Percentiles rank a stretch among this genome's conserved stretches.
These are phyloP conservation scores for Uncinocarpus reesii DNA, from an alignment of 2,329 filamentous ascomycete species.

Conservation along the genomic window DNA sequence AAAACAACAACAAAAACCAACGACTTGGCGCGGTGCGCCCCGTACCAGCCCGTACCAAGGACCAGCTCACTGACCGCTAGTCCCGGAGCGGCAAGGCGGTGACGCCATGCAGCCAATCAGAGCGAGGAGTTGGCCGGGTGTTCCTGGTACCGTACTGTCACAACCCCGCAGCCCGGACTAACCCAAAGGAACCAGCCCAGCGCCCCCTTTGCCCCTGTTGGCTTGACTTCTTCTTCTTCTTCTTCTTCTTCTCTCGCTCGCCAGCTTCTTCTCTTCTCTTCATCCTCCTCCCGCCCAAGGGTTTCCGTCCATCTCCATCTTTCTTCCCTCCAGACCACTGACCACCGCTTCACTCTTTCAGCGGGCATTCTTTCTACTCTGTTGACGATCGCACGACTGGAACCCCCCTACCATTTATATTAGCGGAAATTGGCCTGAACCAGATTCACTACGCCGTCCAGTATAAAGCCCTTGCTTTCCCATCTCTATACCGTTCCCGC, in stretches of 20 bases:
- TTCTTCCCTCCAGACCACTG: constrained; percentile 13
- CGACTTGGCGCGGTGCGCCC: too few relatives aligned
- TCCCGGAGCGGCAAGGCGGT: background rate
- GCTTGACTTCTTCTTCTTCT: constrained; percentile 9
- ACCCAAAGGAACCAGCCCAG: background rate
- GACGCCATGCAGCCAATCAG: background rate
- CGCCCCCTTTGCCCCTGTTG: constrained; percentile 7
- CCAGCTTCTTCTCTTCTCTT: constrained; percentile 8
- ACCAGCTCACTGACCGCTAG: background rate
- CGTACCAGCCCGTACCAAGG: too few relatives aligned
- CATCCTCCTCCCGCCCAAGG: constrained; percentile 13
- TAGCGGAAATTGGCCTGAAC: background rate
- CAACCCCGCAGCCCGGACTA: background rate
- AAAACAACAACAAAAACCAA: too few relatives aligned
- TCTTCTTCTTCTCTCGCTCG: constrained; percentile 9
- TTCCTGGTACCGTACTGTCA: constrained; percentile 3
- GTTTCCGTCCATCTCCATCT: background rate
- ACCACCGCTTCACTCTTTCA: constrained; percentile 50
- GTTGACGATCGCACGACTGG: constrained; percentile 2
- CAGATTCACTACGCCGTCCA: constrained; percentile 3
- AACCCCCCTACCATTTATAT: background rate
- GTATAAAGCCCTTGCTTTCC: constrained; percentile 26
- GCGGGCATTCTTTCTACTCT: constrained; percentile 64
- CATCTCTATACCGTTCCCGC: constrained; percentile 19
- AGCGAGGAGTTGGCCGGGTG: background rate